These are phyloP conservation scores for Periconia sp. DNA, from an alignment of 2,329 filamentous ascomycete genomes.

Conservation along the genomic window DNA sequence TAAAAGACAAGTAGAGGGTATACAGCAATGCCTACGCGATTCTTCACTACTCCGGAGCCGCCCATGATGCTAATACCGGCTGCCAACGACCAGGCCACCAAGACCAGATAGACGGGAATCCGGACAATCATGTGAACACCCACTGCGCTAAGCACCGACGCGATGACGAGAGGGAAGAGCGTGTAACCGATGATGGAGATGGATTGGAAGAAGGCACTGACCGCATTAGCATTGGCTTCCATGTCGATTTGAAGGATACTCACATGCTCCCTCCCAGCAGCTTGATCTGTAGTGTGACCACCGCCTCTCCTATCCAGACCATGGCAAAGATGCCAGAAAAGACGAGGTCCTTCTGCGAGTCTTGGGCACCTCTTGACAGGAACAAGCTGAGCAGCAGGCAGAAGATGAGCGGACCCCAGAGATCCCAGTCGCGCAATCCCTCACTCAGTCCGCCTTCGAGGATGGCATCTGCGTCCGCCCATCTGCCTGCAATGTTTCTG, in stretches of 20 bases:
- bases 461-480: conserved; percentile 71
- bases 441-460: conserved; percentile 80
- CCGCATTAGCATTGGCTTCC: conserved; percentile 30
- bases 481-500: conserved; percentile 64
- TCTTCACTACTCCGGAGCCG: conserved; percentile 93
- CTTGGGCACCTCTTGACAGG: conserved; percentile 79
- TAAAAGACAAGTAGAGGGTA: conserved; percentile 97
- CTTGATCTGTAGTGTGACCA: conserved; percentile 98
- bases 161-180: conserved; percentile 94
- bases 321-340: conserved; percentile 97
- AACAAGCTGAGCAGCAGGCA: conserved; percentile 87
- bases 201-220: conserved; percentile 94
- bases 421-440: conserved; percentile 92
- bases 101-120: conserved; percentile 87
- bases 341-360: conserved; percentile 82
- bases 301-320: conserved; percentile 95
- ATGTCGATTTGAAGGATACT: conserved; percentile 48
- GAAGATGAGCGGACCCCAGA: conserved; percentile 97
- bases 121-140: conserved; percentile 78
- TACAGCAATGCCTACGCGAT: conserved; percentile 90
- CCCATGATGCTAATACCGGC: conserved; percentile 95
- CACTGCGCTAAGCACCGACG: conserved; percentile 84
- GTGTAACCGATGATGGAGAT: conserved; percentile 99
- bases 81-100: conserved; percentile 91
- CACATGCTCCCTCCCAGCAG: conserved; percentile 96